Base-by-base conservation (phyloP, 768 basidiomycete species). In the Phylloporus sp. region DNA sequence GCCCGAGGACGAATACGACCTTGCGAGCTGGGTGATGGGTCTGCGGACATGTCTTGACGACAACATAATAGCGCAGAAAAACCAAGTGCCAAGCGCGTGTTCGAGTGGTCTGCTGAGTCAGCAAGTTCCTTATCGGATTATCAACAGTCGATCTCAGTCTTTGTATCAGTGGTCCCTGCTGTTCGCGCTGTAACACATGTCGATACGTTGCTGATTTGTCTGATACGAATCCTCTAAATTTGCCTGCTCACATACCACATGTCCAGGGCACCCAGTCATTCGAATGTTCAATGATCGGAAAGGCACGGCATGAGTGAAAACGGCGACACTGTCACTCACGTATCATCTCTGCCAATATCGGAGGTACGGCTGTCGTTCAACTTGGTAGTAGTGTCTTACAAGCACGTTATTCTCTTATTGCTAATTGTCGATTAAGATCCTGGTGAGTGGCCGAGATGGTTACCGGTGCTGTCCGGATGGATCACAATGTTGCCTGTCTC, bases 1-100 rank as follows among this genome's bases (percentile, higher is more conserved):
- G 29, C 67, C 53, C 9, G 72, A 68, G 29, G 64, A 70, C 20
- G 56, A 58, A 54, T 74, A 68, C 4, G 69, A 44, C 53, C 76
- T 73, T 5, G 69, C 49, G 21, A 59, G 53, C 26, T 33, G 57
- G 22, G 41, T 20, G 29, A 54, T 38, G 27, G 50, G 48, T 27
- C 44, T 44, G 35, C 48, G 44, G 38, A 38, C 43, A 13, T 55
- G 39, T 42, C 43, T 61, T 18, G 59, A 55, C 42, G 52, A 55
- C 26, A 64, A 36, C 66, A 65, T 65, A 2, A 11, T 41, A 32
- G 5, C 10, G 9, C 20, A 17, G 26, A 3, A 9, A 28, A 26
- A 20, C 17, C 24, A 14, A 22, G 43, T 23, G n/a, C 22, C 9
- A 5, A 8, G 27, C 9, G 27, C 9, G 27, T 28, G 7, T 28